Base-by-base conservation (phyloP, 768 basidiomycete genomes). In the Daedaleopsis nitida region DNA sequence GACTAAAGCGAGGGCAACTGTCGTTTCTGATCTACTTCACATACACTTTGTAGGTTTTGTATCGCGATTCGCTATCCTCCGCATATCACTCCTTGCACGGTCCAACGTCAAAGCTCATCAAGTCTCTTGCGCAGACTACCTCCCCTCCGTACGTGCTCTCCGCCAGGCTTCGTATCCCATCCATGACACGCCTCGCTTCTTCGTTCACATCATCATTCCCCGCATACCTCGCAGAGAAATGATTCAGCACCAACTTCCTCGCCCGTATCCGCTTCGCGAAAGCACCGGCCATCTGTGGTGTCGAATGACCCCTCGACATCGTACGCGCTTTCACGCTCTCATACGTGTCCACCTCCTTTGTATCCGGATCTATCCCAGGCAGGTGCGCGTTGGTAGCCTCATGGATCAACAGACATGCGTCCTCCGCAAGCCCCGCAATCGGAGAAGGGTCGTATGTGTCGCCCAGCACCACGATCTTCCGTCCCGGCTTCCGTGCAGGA, bases 331-430 rank as follows among this genome's bases (percentile, higher is more conserved):
- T 83, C 8, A 94, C 83, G 14, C 68, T 80, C 66, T 84, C 81
- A 61, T 81, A 81, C 8, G 86, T 88, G 58, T 92, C 91, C 3
- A 70, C 73, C 3, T 70, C 54, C 57, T 89, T 90, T 14, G 86
- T 88, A 27, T 76, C 71, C 7, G 75, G 70, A 64, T 91, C 87
- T 60, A 91, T 72, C 3, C 80, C 83, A 1, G 86, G 87, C 4
- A 97, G 75, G 75, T 89, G 85, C 1, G 93, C 91, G 69, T 96
- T 96, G 10, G 94, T 96, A 11, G 91, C 90, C 74, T 97, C 94
- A 68, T 97, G 94, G 34, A 96, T 79, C 32, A 96, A 75, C 45
- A 96, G 64, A 63, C 93, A 89, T 34, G 88, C 83, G 55, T 84
- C 84, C 70, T 74, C 71, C 19, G 89, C 89, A 9, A 93, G 72